Base-by-base conservation (phyloP, 2,329 filamentous ascomycete genomes). In the Penicillium sp. region DNA sequence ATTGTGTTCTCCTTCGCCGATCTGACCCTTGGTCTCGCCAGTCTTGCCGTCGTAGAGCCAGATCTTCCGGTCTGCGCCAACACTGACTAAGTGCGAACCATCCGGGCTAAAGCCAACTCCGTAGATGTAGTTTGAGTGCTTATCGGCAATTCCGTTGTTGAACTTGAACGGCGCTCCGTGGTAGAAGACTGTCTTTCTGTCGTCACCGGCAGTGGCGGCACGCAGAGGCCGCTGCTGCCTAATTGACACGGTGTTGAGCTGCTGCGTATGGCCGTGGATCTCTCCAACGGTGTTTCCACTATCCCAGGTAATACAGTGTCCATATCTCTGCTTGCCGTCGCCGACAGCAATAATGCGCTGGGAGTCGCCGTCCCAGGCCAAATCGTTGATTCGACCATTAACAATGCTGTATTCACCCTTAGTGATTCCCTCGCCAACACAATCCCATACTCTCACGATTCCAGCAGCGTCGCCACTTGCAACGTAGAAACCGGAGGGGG, bases 1-100 rank as follows among this genome's bases (percentile, higher is more conserved):
- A 6, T 87, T 93, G 74, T 99, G 94, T 64, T 93, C 88, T 10
- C 89, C 89, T 58, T 79, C 77, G 8, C 75, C 73, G 67, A 99
- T 88, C 66, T 90, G 83, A 58, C 80, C 84, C 44, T 86, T 90
- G 1, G 89, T 83, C 71, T 96, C 92, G 31, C 94, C 94, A 17
- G 92, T 96, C 82, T 96, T 96, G 61, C 93, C 94, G 73, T 99
- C 92, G 73, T 97, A 99, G 10, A 99, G 80, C 81, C 94, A 96
- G 64, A 99, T 96, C 71, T 86, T 86, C 73, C 88, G 88, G 76
- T 99, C 94, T n/a, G 90, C 91, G 38, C 94, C 93, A 2, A 97
- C 93, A 52, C 89, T 96, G 35, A 94, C 90, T 60, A 99, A 80
- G 38, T 81, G 80, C 41, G 81, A 86, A 47, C 94, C 94, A 72